Percentiles rank a stretch among this genome's conserved stretches.
phyloP scores from a whole-genome alignment of 331 rosid species.

The Pyracantha coccinea region DNA sequence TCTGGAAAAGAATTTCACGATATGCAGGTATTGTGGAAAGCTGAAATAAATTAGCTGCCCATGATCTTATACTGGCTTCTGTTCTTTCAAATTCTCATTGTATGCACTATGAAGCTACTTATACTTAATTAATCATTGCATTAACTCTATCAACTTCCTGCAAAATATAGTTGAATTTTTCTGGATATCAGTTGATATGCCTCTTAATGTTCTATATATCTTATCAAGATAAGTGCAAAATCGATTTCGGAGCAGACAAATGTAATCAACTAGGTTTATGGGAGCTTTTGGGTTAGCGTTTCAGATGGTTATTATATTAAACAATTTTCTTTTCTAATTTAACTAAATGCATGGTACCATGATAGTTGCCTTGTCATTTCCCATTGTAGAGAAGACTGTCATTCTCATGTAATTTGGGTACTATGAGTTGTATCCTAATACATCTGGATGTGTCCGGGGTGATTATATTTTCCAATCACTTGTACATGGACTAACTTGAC shows the following conservation, averaged over 20 bases:
- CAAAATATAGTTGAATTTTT: not conserved
- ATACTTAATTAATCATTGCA: not conserved
- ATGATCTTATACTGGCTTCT: not conserved
- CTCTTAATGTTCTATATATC: not conserved
- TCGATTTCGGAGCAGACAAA: not conserved
- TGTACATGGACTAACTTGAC: not conserved
- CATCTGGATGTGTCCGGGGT: not conserved
- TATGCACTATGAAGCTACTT: not conserved
- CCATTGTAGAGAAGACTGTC: not conserved
- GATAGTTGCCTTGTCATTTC: not conserved
- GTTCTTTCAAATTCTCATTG: not conserved
- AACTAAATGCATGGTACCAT: not conserved
- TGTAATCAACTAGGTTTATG: not conserved
- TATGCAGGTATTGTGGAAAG: constrained; percentile 60
- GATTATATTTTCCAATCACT: not conserved
- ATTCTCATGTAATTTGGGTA: not conserved
- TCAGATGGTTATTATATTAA: not conserved
- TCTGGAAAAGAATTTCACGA: constrained; percentile 93
- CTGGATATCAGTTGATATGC: not conserved
- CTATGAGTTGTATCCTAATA: not conserved
- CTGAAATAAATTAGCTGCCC: not conserved
- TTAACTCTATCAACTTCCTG: not conserved
- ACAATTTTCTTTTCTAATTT: not conserved
- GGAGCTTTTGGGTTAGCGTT: not conserved
- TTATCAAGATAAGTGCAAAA: not conserved